Conservation (phyloP, 352 stramenopile species). For the Globisporangium megalacanthum region DNA sequence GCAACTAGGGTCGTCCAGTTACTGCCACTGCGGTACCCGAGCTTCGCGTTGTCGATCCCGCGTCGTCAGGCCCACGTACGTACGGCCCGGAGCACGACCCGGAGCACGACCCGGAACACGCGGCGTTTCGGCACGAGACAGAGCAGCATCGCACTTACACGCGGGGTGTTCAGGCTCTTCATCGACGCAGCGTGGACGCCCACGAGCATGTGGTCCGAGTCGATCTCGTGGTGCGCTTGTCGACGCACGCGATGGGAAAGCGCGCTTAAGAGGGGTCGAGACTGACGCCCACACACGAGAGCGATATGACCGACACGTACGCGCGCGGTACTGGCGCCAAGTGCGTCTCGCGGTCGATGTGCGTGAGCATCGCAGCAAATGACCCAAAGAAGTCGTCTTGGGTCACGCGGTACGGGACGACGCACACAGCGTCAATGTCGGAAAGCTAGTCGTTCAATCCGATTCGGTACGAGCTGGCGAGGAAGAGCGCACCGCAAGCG, state of each 20-base stretch:
- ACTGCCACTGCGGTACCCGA: constrained; percentile 96
- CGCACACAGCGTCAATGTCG: constrained; percentile 82
- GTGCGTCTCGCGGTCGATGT: constrained; percentile 59
- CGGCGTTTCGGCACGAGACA: constrained; percentile 86
- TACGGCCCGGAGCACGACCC: constrained; percentile 74
- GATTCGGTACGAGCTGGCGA: constrained; percentile 85
- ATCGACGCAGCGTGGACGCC: constrained; percentile 92
- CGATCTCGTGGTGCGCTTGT: constrained; percentile 77
- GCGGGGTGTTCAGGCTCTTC: constrained; percentile 92
- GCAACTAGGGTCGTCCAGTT: constrained; percentile 98
- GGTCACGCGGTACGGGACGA: constrained; percentile 77
- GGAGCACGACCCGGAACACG: no score
- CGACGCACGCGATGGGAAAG: constrained; percentile 53
- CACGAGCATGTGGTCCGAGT: constrained; percentile 86
- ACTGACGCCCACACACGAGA: constrained; percentile 81
- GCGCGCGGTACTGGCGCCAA: constrained; percentile 80
- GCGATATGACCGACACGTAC: constrained; percentile 92
- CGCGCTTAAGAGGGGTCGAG: constrained; percentile 92
- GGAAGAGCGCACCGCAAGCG: constrained; percentile 68
- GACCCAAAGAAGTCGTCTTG: constrained; percentile 84
- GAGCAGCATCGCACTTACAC: constrained; percentile 94
- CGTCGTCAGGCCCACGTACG: constrained; percentile 77
- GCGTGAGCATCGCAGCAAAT: constrained; percentile 65
- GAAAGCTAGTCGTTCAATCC: constrained; percentile 70
- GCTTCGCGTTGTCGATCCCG: constrained; percentile 97